Percentiles rank a stretch among this genome's conserved stretches.
These are phyloP conservation scores for Pythium scleroteichum DNA, from an alignment of 352 stramenopile species.

Conservation along the genomic window DNA sequence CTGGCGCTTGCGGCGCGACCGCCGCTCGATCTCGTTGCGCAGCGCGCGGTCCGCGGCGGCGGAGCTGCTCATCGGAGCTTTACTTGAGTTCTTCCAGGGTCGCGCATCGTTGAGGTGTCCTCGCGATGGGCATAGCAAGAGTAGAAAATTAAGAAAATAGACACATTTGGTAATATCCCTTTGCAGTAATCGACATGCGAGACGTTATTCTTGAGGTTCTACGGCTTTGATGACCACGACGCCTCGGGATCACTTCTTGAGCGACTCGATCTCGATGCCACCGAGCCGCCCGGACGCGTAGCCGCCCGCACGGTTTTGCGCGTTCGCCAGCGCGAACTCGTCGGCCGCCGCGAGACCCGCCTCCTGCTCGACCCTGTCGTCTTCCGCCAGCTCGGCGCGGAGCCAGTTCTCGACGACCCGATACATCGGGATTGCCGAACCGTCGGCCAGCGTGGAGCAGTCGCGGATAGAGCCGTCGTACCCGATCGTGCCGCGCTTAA, in stretches of 20 bases:
- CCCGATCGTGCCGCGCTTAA: constrained; percentile 62
- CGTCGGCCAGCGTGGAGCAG: constrained; percentile 56
- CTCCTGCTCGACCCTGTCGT: constrained; percentile 70
- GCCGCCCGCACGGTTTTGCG: constrained; percentile 74
- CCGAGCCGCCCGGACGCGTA: constrained; percentile 72
- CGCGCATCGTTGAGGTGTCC: no score
- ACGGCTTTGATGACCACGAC: no score
- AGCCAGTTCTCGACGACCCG: constrained; percentile 93
- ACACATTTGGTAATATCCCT: no score
- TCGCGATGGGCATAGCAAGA: no score
- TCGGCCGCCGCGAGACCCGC: constrained; percentile 35
- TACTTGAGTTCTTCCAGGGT: no score
- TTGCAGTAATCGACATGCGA: no score
- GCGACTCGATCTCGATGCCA: constrained; percentile 47
- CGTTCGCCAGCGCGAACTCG: constrained; percentile 59
- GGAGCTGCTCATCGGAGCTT: no score
- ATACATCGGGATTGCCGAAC: constrained; percentile 88
- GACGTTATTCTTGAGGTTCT: no score
- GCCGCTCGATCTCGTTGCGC: constrained; percentile 10
- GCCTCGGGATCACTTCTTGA: constrained; percentile 16
- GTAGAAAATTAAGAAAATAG: no score
- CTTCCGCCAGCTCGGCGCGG: constrained; percentile 86
- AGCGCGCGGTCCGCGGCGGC: neutral
- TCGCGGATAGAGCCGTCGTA: constrained; percentile 67
- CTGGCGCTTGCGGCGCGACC: constrained; percentile 4